Conservation (phyloP, 2,329 filamentous ascomycete species). For the Aspergillus glaucus region DNA sequence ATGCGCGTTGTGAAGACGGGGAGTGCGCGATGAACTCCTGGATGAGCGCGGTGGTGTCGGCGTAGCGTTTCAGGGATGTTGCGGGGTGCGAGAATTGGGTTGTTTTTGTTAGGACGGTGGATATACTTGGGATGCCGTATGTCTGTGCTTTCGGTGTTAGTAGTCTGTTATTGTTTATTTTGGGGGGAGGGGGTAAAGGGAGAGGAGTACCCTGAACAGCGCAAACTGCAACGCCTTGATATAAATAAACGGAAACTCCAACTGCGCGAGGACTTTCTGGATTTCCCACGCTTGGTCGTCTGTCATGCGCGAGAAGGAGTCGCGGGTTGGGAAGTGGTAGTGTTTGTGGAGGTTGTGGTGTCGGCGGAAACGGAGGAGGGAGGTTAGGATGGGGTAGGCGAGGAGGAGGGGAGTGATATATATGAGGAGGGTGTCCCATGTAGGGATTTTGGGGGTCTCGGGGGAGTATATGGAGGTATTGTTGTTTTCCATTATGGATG, state of each 20-base stretch:
- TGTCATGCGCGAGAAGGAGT: constrained; percentile 48
- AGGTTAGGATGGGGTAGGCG: too few relatives aligned
- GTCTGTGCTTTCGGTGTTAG: constrained; percentile 32
- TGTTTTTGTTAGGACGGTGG: constrained; percentile 44
- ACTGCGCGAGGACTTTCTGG: constrained; percentile 37
- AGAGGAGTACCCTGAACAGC: constrained; percentile 46
- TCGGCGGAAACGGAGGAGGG: too few relatives aligned
- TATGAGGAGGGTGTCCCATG: too few relatives aligned
- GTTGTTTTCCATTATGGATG: too few relatives aligned
- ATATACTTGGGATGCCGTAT: constrained; percentile 53
- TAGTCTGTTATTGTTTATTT: neutral
- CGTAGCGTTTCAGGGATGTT: constrained; percentile 49
- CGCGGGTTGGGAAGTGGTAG: constrained; percentile 41
- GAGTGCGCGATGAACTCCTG: constrained; percentile 43
- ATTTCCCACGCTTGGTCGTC: constrained; percentile 49
- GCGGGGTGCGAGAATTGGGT: constrained; percentile 42
- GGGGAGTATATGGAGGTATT: too few relatives aligned
- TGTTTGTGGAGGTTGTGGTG: constrained; percentile 27
- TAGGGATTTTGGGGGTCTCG: too few relatives aligned
- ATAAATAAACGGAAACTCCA: constrained; percentile 52
- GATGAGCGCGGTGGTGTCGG: constrained; percentile 47
- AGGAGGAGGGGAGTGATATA: too few relatives aligned
- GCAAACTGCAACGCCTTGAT: constrained; percentile 52
- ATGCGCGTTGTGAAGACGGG: constrained; percentile 39
- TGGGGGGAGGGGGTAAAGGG: neutral